phyloP scores from a whole-genome alignment of 2,329 filamentous ascomycete species.

The Blastomyces parvus region DNA sequence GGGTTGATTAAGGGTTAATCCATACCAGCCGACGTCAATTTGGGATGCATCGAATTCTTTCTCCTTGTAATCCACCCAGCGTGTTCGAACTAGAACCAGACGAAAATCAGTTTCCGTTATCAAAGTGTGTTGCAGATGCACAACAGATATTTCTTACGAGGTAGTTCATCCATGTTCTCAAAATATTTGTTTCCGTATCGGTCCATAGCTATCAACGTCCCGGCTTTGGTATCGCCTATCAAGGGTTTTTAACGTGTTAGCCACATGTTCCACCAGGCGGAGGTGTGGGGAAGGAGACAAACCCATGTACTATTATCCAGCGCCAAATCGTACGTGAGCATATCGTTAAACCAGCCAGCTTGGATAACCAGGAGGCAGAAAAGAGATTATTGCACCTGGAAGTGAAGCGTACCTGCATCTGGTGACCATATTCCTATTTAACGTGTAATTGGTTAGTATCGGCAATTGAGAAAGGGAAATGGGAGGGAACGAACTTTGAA shows the following conservation, averaged over 20 bases:
- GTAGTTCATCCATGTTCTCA: constrained; percentile 90
- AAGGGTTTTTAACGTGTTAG: constrained; percentile 19
- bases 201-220: constrained; percentile 73
- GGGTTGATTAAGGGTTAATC: constrained; percentile 2
- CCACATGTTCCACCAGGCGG: not conserved
- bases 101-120: not conserved
- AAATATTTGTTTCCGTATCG: constrained; percentile 95
- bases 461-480: constrained; percentile 10
- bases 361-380: constrained; percentile 19
- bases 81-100: constrained; percentile 61
- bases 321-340: constrained; percentile 2
- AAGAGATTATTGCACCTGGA: constrained; percentile 11
- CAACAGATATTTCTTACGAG: constrained; percentile 46
- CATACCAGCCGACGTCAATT: constrained; percentile 80
- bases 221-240: constrained; percentile 90
- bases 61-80: constrained; percentile 96
- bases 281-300: constrained; percentile 13
- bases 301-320: constrained; percentile 36
- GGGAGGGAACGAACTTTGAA: constrained; percentile 56
- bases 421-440: constrained; percentile 73
- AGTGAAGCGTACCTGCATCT: constrained; percentile 64
- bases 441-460: constrained; percentile 30
- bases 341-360: not conserved
- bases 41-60: constrained; percentile 57
- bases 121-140: too few relatives aligned